phyloP scores from a whole-genome alignment of 2,329 filamentous ascomycete species.

The Cercospora sp. region DNA sequence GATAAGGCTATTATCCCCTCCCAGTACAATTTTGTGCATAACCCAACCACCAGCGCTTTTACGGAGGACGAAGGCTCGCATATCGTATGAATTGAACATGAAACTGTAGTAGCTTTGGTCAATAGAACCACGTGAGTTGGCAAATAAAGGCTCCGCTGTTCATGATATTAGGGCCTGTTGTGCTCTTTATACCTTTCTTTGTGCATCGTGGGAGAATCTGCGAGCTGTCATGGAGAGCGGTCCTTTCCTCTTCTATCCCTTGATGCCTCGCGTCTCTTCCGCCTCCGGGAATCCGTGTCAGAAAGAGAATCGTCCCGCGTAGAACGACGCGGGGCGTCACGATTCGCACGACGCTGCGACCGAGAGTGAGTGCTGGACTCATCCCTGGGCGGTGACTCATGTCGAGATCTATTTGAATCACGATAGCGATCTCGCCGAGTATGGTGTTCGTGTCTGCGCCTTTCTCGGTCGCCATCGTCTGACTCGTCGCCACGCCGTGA shows the following conservation, averaged over 20 bases:
- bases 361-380: background rate
- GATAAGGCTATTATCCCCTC: background rate
- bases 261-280: background rate
- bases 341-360: background rate
- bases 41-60: background rate
- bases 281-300: background rate
- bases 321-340: background rate
- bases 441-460: constrained; percentile 1
- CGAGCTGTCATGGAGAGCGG: background rate
- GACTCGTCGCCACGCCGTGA: constrained; percentile 19
- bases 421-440: constrained; percentile 7
- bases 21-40: background rate
- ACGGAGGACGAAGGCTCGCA: background rate
- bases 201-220: background rate
- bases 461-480: constrained; percentile 11
- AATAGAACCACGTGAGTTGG: background rate
- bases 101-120: background rate
- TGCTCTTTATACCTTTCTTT: background rate
- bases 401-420: background rate
- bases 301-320: background rate
- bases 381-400: background rate
- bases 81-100: background rate
- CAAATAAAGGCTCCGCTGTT: background rate
- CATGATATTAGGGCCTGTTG: background rate
- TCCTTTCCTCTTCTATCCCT: background rate